These are phyloP conservation scores for Geosmithia putterillii DNA, from an alignment of 2,329 filamentous ascomycete genomes.

Conservation along the genomic window DNA sequence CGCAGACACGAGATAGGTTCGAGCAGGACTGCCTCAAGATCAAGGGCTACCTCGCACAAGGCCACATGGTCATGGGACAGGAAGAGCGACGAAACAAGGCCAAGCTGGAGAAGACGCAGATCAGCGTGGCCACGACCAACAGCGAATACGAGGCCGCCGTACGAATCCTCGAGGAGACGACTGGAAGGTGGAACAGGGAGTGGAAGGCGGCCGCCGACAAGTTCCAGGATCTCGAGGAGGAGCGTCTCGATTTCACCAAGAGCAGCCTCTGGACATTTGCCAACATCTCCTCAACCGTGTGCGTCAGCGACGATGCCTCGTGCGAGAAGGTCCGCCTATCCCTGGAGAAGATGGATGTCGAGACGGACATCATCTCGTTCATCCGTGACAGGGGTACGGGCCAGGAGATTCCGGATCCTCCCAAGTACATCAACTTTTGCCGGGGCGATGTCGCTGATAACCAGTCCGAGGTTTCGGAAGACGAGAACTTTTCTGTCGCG, in stretches of 20 bases:
- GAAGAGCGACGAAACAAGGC: conserved; percentile 98
- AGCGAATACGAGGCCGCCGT: conserved; percentile 88
- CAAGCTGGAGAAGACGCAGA: conserved; percentile 96
- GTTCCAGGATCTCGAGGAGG: conserved; percentile 97
- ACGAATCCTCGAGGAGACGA: conserved; percentile 90
- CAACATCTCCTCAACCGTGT: conserved; percentile 93
- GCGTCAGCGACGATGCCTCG: conserved; percentile 90
- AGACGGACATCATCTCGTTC: conserved; percentile 83
- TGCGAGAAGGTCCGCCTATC: conserved; percentile 94
- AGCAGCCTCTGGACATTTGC: conserved; percentile 97
- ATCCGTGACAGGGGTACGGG: conserved; percentile 84
- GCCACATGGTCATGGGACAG: conserved; percentile 99
- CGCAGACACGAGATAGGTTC: conserved; percentile 75
- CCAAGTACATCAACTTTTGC: conserved; percentile 98
- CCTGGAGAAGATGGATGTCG: conserved; percentile 89
- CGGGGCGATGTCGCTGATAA: conserved; percentile 75
- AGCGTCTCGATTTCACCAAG: conserved; percentile 92
- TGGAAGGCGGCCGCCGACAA: conserved; percentile 98
- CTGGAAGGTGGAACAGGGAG: conserved; percentile 89
- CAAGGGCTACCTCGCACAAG: conserved; percentile 95
- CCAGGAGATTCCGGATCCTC: conserved; percentile 92
- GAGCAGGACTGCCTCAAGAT: conserved; percentile 98
- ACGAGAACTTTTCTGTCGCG: conserved; percentile 84
- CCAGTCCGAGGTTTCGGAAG: conserved; percentile 72
- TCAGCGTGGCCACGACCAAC: conserved; percentile 83